phyloP scores from a whole-genome alignment of 352 stramenopile genomes.

The Pythium apleroticum region DNA sequence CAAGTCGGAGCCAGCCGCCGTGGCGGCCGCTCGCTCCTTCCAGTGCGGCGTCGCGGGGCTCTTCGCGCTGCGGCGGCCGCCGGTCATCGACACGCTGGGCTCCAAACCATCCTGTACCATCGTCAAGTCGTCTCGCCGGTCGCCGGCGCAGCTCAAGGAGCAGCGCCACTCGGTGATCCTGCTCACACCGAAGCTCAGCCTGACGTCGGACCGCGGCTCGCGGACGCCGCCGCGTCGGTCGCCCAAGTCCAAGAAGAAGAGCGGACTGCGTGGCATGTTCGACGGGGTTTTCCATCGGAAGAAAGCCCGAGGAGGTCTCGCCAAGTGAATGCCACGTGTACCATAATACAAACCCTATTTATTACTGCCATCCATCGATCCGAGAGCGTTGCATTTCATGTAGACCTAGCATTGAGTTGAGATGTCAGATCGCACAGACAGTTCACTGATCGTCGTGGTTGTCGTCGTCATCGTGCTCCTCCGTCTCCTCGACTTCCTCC shows the following conservation, averaged over 20 bases:
- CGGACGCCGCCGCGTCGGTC: slow-evolving; percentile 9
- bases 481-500: not conserved
- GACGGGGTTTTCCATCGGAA: slow-evolving; percentile 34
- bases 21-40: not conserved
- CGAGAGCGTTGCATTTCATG: not conserved
- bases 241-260: slow-evolving; percentile 25
- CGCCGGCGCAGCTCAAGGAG: slow-evolving; percentile 21
- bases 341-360: slow-evolving; percentile 19
- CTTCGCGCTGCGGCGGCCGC: slow-evolving; percentile 13
- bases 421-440: not conserved
- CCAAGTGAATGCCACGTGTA: slow-evolving; percentile 10
- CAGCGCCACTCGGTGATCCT: slow-evolving; percentile 16
- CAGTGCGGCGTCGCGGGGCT: slow-evolving; percentile 7
- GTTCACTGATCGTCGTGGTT: slow-evolving; percentile 3
- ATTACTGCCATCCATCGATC: slow-evolving; percentile 8
- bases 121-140: slow-evolving; percentile 17
- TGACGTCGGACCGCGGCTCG: not conserved
- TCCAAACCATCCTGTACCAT: slow-evolving; percentile 21
- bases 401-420: not conserved
- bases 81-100: slow-evolving; percentile 16
- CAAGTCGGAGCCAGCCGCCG: not conserved
- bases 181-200: slow-evolving; percentile 1
- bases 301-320: slow-evolving; percentile 19
- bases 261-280: slow-evolving; percentile 23
- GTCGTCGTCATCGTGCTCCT: not conserved